Percentiles rank a stretch among this genome's conserved stretches.
Conservation (phyloP, 2,329 filamentous ascomycete genomes). For the Colletotrichum echinochloae region DNA sequence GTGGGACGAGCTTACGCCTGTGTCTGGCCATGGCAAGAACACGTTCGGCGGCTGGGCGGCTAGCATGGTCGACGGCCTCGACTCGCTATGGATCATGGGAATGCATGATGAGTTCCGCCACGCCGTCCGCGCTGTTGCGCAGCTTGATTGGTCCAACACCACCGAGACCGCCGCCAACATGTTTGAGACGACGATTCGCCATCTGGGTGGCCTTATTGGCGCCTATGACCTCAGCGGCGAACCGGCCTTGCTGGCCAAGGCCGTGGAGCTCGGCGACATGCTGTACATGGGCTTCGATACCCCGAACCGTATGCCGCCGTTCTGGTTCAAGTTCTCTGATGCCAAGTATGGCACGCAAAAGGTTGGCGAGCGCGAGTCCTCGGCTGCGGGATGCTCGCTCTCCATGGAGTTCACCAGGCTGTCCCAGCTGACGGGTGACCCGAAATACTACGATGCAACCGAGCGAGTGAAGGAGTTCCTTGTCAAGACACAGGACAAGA, state of each 20-base stretch:
- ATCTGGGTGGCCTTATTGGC: conserved; percentile 64
- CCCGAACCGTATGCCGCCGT: conserved; percentile 63
- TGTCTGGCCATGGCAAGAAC: conserved; percentile 59
- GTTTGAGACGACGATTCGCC: conserved; percentile 73
- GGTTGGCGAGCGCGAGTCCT: conserved; percentile 53
- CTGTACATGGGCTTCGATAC: conserved; percentile 67
- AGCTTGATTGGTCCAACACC: conserved; percentile 67
- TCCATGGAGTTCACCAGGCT: conserved; percentile 81
- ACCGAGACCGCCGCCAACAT: conserved; percentile 61
- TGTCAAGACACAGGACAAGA: conserved; percentile 72
- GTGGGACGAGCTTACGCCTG: conserved; percentile 66
- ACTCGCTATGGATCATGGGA: conserved; percentile 71
- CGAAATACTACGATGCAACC: conserved; percentile 81
- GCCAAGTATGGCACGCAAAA: conserved; percentile 54
- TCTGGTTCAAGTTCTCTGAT: conserved; percentile 58
- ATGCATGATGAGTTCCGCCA: conserved; percentile 66
- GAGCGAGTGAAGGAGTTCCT: conserved; percentile 79
- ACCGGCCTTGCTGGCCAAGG: conserved; percentile 61
- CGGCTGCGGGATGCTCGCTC: conserved; percentile 71
- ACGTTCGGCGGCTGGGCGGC: conserved; percentile 68
- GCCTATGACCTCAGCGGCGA: conserved; percentile 65
- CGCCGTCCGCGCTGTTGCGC: conserved; percentile 62
- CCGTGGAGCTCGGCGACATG: conserved; percentile 65
- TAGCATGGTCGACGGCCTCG: conserved; percentile 69
- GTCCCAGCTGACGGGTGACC: conserved; percentile 77